phyloP scores from a whole-genome alignment of 2,329 filamentous ascomycete species.

The Tympanopsis confertula region DNA sequence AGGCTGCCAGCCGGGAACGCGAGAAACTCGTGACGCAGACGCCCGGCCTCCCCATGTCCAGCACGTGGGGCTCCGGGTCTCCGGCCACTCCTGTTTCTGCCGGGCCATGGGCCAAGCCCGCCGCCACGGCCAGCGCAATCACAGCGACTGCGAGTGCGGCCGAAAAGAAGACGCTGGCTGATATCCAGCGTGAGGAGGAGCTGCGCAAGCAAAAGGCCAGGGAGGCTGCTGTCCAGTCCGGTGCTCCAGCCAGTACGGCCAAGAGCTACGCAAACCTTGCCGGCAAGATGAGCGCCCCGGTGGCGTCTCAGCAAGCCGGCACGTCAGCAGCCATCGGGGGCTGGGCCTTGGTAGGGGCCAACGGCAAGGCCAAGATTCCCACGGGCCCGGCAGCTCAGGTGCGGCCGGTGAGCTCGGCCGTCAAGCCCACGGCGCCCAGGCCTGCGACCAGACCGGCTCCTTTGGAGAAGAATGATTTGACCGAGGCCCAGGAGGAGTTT shows the following conservation, averaged over 20 bases:
- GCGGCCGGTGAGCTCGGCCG: slow-evolving; percentile 28
- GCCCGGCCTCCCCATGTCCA: slow-evolving; percentile 73
- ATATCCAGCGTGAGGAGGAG: slow-evolving; percentile 96
- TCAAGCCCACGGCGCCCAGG: slow-evolving; percentile 22
- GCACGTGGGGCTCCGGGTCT: slow-evolving; percentile 77
- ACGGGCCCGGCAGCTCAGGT: slow-evolving; percentile 39
- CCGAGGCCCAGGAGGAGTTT: slow-evolving; percentile 74
- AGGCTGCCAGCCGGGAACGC: slow-evolving; percentile 43
- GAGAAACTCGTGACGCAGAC: slow-evolving; percentile 48
- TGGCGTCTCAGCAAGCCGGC: slow-evolving; percentile 20
- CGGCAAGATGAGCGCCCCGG: slow-evolving; percentile 52
- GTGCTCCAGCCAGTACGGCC: slow-evolving; percentile 29
- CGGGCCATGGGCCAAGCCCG: slow-evolving; percentile 54
- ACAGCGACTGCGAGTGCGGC: slow-evolving; percentile 18
- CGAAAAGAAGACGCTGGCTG: slow-evolving; percentile 80
- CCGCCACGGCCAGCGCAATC: slow-evolving; percentile 13
- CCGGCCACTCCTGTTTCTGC: slow-evolving; percentile 48
- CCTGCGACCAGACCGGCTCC: slow-evolving; percentile 28
- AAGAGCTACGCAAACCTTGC: slow-evolving; percentile 95
- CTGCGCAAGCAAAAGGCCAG: slow-evolving; percentile 69
- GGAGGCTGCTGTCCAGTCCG: slow-evolving; percentile 34
- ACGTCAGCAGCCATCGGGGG: slow-evolving; percentile 40
- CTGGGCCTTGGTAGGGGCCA: slow-evolving; percentile 91
- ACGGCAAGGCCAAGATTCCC: slow-evolving; percentile 78
- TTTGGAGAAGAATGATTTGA: slow-evolving; percentile 29